A percentile compares a stretch with the other conserved stretches of the same genome.
phyloP scores from a whole-genome alignment of 2,329 filamentous ascomycete species.

The Aspergillus texensis region DNA sequence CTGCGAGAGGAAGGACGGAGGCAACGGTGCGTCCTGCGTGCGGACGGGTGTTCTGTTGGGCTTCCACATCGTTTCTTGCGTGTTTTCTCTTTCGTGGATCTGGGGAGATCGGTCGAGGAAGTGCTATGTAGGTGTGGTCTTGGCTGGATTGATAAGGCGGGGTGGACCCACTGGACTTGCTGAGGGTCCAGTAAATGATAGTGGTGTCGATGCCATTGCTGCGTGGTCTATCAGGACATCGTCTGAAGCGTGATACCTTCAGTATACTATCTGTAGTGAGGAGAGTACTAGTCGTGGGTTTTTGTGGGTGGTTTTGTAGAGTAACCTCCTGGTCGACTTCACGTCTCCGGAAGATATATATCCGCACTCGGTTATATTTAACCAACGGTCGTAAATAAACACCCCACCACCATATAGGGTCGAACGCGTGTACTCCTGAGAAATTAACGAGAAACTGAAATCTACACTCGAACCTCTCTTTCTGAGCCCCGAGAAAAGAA shows the following conservation, averaged over 20 bases:
- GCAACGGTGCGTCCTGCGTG: conserved; percentile 50
- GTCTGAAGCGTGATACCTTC: not conserved
- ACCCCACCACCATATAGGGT: not conserved
- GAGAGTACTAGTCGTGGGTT: not conserved
- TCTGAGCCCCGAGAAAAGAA: not conserved
- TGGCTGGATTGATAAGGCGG: not conserved
- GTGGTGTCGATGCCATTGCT: not conserved
- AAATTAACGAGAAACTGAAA: not conserved
- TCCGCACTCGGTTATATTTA: not conserved
- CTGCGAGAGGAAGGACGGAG: conserved; percentile 58
- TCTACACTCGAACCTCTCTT: not conserved
- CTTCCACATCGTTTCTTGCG: conserved; percentile 12
- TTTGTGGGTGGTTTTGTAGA: too few relatives aligned
- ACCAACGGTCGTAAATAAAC: too few relatives aligned
- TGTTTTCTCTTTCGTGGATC: not conserved
- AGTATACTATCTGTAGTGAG: not conserved
- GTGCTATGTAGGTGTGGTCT: not conserved
- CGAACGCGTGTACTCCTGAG: rapidly evolving
- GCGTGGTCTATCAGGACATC: not conserved
- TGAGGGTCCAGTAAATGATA: not conserved
- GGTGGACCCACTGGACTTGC: not conserved
- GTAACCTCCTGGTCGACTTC: too few relatives aligned
- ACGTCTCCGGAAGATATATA: not conserved
- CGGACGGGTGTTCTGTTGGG: conserved; percentile 33
- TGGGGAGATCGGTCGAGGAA: not conserved